Conservation (phyloP, 768 basidiomycete genomes). For the Lactarius indigo region DNA sequence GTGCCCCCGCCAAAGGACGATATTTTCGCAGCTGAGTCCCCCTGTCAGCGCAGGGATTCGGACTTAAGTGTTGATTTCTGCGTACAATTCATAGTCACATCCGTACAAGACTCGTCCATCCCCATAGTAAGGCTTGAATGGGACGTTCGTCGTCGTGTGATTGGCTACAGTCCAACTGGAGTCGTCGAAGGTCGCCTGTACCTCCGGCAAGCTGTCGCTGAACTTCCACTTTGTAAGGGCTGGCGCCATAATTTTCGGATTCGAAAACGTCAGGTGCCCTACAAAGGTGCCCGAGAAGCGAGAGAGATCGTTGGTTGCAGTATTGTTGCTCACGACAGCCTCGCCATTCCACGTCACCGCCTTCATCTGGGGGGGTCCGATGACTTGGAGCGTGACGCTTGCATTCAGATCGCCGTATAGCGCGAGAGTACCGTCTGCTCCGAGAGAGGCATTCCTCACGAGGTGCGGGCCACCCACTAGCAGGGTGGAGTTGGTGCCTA, state of each 20-base stretch:
- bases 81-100: constrained; percentile 81
- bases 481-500: constrained; percentile 68
- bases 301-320: constrained; percentile 32
- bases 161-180: constrained; percentile 61
- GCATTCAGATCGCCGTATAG: constrained; percentile 68
- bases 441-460: constrained; percentile 40
- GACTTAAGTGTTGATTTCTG: constrained; percentile 6
- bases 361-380: constrained; percentile 52
- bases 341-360: constrained; percentile 73
- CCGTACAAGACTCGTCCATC: constrained; percentile 79
- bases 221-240: constrained; percentile 68
- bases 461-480: constrained; percentile 50
- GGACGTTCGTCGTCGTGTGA: constrained; percentile 71
- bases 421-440: constrained; percentile 39
- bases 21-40: constrained; percentile 69
- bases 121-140: constrained; percentile 64
- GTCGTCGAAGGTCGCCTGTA: constrained; percentile 55
- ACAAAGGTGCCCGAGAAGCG: constrained; percentile 44
- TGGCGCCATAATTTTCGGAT: constrained; percentile 41
- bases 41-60: neutral
- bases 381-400: constrained; percentile 54
- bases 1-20: constrained; percentile 79
- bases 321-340: constrained; percentile 37
- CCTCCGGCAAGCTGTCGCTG: constrained; percentile 72
- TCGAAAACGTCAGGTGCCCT: constrained; percentile 41